Base-by-base conservation (phyloP, 2,329 filamentous ascomycete genomes). In the Drechslerella coelobrocha region DNA sequence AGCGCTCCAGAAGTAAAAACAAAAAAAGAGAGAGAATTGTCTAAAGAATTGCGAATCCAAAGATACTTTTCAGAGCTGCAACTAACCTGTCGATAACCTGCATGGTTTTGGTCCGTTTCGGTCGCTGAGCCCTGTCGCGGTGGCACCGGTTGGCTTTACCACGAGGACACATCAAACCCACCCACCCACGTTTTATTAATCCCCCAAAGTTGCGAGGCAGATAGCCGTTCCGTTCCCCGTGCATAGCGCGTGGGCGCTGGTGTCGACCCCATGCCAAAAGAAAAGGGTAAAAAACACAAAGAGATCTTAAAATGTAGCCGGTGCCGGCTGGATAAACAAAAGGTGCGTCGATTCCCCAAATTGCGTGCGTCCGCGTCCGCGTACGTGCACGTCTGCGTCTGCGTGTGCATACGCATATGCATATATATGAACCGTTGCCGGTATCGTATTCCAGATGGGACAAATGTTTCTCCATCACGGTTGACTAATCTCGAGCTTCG, bases 261-360 rank as follows among this genome's bases (percentile, higher is more conserved):
- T 61, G 63, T 51, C 24, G 66, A 53, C 59, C 59, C 66, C 53
- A 72, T 72, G 68, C 61, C 68, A 61, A 72, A 72, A 61, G 68
- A 72, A 72, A 72, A 72, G 41, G 68, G 68, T 61, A 65, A 65
- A 56, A 72, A 72, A 31, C 68, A 72, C 37, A 72, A 72, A 51
- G 68, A 72, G 52, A 72, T 72, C 43, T 66, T 72, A 65, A 72
- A 72, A 62, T 72, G 68, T 48, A 65, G 43, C 51, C 60, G 68
- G 23, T 72, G 68, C 52, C 54, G 68, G 61, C 51, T 66, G 48
- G 68, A 72, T 47, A 72, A 72, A 52, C 68, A 72, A 57, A 72
- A 66, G 68, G 60, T 66, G 56, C 37, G 61, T 55, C 41, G 9
- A n/a, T 61, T 51, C 43, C 48, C 68, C 53, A 50, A 10, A 26